Evolutionary conservation across 257 asterid genomes (phyloP), one percentile per base, ranked within the genome.

Genomic region (Petunia axillaris): DNA sequence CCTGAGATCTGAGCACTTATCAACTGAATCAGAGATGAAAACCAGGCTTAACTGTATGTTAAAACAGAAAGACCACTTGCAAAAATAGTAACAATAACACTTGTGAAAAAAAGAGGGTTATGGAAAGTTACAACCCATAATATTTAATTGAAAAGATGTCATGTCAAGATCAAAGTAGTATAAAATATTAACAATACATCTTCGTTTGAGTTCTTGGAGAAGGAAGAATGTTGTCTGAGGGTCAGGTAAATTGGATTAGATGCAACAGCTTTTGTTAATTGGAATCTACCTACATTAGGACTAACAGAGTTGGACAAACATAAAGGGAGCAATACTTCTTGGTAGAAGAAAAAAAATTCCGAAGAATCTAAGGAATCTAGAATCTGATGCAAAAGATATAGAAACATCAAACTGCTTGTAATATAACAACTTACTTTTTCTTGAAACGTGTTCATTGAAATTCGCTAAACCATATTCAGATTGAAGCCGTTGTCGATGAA

Each of bases 381-480:
- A 25, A 25, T 25, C 25, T 25, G 25, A 25, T 25, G 25, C 25
- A 25, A 25, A 25, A 25, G 25, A 25, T 25, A 25, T 25, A 25
- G 25, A 25, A 25, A 25, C 25, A 25, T 25, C 25, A 25, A 25
- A 25, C 25, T 25, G 25, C 25, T 25, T 25, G 25, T 25, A 25
- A 25, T 25, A 25, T 25, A 25, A 25, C 25, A 25, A 25, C 25
- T 88, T 85, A 94, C 98, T 84, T 87, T 82, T 89, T 75, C 87
- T 90, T 44, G 95, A 85, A 87, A 85, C 82, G 82, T 86, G 93
- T 77, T 92, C 91, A 64, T 82, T 85, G 77, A 84, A 84, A 85
- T 86, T 86, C 80, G 88, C 80, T 53, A 94, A 80, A 63, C 97
- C 98, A 81, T 87, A 94, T 82, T 90, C 97, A 73, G 90, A 91